Percentiles rank a stretch among this genome's conserved stretches.
These are phyloP conservation scores for Hymenoscyphus repandus DNA, from an alignment of 2,329 filamentous ascomycete genomes.

Conservation along the genomic window DNA sequence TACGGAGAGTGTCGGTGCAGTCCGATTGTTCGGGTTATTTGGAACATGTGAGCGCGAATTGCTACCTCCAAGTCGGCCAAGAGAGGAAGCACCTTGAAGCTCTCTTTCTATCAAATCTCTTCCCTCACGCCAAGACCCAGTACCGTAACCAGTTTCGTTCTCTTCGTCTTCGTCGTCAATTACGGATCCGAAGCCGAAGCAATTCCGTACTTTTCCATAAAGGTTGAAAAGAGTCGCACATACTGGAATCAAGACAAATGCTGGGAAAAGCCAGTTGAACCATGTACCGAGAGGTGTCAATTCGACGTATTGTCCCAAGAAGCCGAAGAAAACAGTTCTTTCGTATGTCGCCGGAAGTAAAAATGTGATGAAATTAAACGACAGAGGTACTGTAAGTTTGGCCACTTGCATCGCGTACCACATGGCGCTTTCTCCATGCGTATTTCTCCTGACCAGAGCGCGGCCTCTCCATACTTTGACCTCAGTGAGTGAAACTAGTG, in stretches of 20 bases:
- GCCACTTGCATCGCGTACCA: conserved; percentile 96
- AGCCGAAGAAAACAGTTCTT: conserved; percentile 79
- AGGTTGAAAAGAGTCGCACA: conserved; percentile 82
- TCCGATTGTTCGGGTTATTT: conserved; percentile 25
- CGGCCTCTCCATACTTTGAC: conserved; percentile 97
- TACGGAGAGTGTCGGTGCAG: conserved; percentile 25
- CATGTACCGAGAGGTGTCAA: conserved; percentile 75
- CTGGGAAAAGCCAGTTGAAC: conserved; percentile 85
- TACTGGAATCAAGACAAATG: conserved; percentile 81
- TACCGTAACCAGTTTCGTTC: conserved; percentile 61
- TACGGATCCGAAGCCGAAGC: conserved; percentile 69
- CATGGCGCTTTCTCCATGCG: conserved; percentile 86
- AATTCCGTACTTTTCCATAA: conserved; percentile 74
- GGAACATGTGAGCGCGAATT: conserved; percentile 21
- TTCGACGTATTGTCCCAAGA: conserved; percentile 78
- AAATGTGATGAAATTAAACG: conserved; percentile 96
- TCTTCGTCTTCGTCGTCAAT: conserved; percentile 71
- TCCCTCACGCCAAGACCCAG: conserved; percentile 86
- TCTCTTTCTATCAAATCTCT: conserved; percentile 86
- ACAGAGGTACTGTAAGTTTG: conserved; percentile 83
- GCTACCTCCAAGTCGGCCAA: conserved; percentile 37
- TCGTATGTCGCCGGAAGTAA: conserved; percentile 66
- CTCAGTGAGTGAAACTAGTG: conserved; percentile 81
- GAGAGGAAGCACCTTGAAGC: conserved; percentile 57
- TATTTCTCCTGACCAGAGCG: conserved; percentile 83